Evolutionary conservation across 306 rosid species (phyloP).

Genomic region (Cucurbita moschata): DNA sequence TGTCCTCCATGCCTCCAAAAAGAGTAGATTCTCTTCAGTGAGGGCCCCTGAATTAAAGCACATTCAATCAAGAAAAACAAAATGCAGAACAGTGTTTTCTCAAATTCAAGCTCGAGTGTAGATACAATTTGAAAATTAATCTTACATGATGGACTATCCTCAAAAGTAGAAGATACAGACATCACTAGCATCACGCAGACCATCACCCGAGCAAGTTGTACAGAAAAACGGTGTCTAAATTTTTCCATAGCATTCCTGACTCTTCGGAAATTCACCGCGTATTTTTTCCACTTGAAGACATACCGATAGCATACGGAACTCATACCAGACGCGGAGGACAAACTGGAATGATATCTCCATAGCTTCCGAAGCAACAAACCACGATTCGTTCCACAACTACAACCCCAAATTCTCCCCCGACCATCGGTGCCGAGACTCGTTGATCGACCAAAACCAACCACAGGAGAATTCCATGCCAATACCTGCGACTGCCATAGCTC

Average conservation of each 20-base stretch:
- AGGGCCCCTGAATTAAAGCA: slow-evolving; percentile 36
- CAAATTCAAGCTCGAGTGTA: background rate
- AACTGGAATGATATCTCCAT: slow-evolving; percentile 12
- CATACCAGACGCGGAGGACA: slow-evolving; percentile 18
- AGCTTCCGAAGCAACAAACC: slow-evolving; percentile 20
- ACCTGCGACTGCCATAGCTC: background rate
- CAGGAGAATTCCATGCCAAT: background rate
- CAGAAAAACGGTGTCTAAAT: slow-evolving; percentile 22
- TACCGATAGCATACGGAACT: slow-evolving; percentile 21
- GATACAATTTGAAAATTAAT: background rate
- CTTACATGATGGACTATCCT: slow-evolving; percentile 46
- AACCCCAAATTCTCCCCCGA: slow-evolving; percentile 3
- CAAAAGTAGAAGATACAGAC: slow-evolving; percentile 53
- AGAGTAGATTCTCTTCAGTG: slow-evolving; percentile 79
- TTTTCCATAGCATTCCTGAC: slow-evolving; percentile 22
- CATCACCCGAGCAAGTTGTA: slow-evolving; percentile 29
- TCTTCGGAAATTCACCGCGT: slow-evolving; percentile 15
- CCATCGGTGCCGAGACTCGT: background rate
- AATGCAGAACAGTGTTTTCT: background rate
- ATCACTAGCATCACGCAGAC: slow-evolving; percentile 56
- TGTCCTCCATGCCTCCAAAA: slow-evolving; percentile 93
- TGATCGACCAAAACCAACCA: background rate
- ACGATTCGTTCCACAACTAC: slow-evolving; percentile 7
- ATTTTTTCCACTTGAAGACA: slow-evolving; percentile 16
- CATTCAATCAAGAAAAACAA: background rate